Conservation (phyloP, 2,329 filamentous ascomycete species). For the Purpureocillium lavendulum region DNA sequence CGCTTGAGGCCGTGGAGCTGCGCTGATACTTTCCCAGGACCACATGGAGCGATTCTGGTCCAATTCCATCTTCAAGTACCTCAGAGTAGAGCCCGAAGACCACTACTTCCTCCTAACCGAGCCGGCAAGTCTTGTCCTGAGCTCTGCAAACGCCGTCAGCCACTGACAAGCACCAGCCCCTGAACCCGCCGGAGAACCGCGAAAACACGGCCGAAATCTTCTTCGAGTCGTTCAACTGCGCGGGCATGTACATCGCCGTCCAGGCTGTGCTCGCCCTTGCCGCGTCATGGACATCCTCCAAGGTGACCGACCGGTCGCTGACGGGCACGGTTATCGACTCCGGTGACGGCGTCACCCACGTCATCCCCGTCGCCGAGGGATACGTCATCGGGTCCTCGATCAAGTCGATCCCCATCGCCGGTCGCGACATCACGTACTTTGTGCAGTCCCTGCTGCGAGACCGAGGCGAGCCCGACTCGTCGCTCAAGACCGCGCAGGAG, state of each 20-base stretch:
- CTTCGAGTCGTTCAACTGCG: conserved; percentile 99
- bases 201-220: conserved; percentile 99
- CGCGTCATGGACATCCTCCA: conserved; percentile 97
- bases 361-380: conserved; percentile 95
- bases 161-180: conserved; percentile 47
- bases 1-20: background rate
- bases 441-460: conserved; percentile 94
- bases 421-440: conserved; percentile 97
- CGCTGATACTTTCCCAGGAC: conserved; percentile 51
- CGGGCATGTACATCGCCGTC: conserved; percentile 96
- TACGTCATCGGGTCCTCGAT: conserved; percentile 99
- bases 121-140: conserved; percentile 52
- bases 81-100: conserved; percentile 95
- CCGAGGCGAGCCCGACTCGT: conserved; percentile 92
- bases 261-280: conserved; percentile 94
- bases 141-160: background rate
- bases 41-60: conserved; percentile 99
- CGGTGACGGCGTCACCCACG: conserved; percentile 96
- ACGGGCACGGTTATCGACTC: conserved; percentile 98
- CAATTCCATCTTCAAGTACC: conserved; percentile 99
- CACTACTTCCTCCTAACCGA: conserved; percentile 98
- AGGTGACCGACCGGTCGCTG: conserved; percentile 90
- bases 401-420: conserved; percentile 97
- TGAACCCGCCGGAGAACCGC: conserved; percentile 97
- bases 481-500: conserved; percentile 91